Base-by-base conservation (phyloP, 345 rosid genomes). In the Rubroshorea leprosula region DNA sequence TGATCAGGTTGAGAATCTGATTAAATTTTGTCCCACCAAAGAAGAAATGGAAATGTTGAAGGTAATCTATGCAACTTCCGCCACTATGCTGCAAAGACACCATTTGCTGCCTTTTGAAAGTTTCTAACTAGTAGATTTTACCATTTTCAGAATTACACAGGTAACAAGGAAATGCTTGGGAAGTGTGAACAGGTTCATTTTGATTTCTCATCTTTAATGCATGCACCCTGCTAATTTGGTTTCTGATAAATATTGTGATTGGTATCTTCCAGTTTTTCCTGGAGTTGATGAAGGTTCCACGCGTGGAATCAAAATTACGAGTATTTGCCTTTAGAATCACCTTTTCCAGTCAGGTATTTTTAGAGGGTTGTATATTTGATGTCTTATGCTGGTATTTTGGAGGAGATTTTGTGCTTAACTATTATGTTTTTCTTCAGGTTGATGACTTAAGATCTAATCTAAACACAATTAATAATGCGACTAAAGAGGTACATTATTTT, bases 1-100 rank as follows among this genome's bases (percentile, higher is more conserved):
- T 63, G 98, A 92, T 66, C 98, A 92, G 82, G 96, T 92, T 64
- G 98, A 92, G 74, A 92, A 92, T 74, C 97, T 92, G 61, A 92
- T 92, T 75, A 92, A 84, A 60, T 92, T 92, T 70, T 92, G 95
- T 68, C 98, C 98, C 54, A 92, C 94, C 21, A 92, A 89, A 77
- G 98, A 92, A 72, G 98, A 92, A 69, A 92, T 92, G 80, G 98
- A 89, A 72, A 58, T 67, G 50, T 67, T 92, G 61, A 84, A 80
- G 98, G 98, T 84, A 77, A 67, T 58, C 12, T 65, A 11, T 51
- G 43, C 54, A 16, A 57, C 43, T 31, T 61, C 35, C 47, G 23
- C 61, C 45, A 50, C 60, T 20, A 20, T 49, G 12, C 16, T 49
- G 0, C 18, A 51, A 16, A 24, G 19, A 15, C 31, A 16, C 26